A percentile compares a stretch with the other conserved stretches of the same genome.
Evolutionary conservation across 2,329 filamentous ascomycete genomes (phyloP).

Genomic region (Aspergillus sp.): DNA sequence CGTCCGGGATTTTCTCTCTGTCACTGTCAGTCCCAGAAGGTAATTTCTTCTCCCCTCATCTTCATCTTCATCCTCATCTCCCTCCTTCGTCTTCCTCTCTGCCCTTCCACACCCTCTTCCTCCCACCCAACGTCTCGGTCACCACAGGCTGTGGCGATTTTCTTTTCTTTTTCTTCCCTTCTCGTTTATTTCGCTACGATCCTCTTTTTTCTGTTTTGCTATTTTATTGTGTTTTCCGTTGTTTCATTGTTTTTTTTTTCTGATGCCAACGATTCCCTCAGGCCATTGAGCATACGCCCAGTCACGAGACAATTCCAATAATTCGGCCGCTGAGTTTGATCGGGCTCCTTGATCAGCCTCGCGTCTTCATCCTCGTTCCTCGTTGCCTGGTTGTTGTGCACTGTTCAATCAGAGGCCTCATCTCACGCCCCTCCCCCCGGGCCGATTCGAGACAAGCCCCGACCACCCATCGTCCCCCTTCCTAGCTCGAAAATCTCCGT

Average conservation of each 20-base stretch:
- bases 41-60: constrained; percentile 9
- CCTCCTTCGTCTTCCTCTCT: constrained; percentile 11
- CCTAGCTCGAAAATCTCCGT: constrained; percentile 10
- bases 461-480: constrained; percentile 4
- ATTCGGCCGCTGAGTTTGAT: constrained; percentile 19
- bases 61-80: constrained; percentile 14
- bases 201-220: constrained; percentile 6
- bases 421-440: constrained; percentile 8
- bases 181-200: constrained; percentile 10
- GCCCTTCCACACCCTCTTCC: constrained; percentile 11
- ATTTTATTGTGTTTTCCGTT: constrained; percentile 16
- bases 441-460: constrained; percentile 13
- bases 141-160: constrained; percentile 19
- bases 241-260: constrained; percentile 9
- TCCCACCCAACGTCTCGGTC: constrained; percentile 2
- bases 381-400: constrained; percentile 12
- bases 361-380: constrained; percentile 8
- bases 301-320: constrained; percentile 20
- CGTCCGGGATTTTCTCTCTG: constrained; percentile 18
- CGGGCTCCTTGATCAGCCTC: background rate
- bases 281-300: constrained; percentile 17
- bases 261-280: constrained; percentile 14
- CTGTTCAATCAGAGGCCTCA: constrained; percentile 14
- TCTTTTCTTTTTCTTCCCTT: constrained; percentile 18
- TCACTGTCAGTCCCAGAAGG: constrained; percentile 2